A percentile compares a stretch with the other conserved stretches of the same genome.
phyloP scores from a whole-genome alignment of 2,329 filamentous ascomycete genomes.

The Triangularia setosa region DNA sequence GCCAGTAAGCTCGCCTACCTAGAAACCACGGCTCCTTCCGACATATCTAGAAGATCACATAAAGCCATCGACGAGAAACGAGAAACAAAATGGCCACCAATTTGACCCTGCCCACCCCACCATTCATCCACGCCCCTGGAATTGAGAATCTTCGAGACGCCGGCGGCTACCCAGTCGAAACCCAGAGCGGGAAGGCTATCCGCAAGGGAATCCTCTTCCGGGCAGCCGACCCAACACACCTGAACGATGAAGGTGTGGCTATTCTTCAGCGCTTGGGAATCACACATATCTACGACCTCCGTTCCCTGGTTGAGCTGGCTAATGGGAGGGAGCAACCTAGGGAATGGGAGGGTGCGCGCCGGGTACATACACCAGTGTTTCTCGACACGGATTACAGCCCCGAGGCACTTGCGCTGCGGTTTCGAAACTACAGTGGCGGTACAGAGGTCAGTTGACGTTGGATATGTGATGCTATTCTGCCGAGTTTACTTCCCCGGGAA shows the following conservation, averaged over 20 bases:
- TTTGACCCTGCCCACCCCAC: conserved; percentile 34
- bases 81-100: not conserved
- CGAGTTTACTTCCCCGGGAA: not conserved
- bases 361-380: conserved; percentile 64
- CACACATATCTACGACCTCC: conserved; percentile 63
- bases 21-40: not conserved
- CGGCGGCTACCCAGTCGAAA: conserved; percentile 52
- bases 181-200: conserved; percentile 37
- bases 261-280: conserved; percentile 56
- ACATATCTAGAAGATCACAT: not conserved
- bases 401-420: conserved; percentile 58
- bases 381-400: conserved; percentile 56
- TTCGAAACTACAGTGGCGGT: conserved; percentile 54
- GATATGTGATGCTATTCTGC: not conserved
- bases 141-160: conserved; percentile 67
- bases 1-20: not conserved
- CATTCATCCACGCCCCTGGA: conserved; percentile 51
- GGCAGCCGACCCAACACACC: conserved; percentile 60
- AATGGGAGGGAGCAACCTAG: conserved; percentile 35
- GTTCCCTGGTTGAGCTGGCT: conserved; percentile 57
- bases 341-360: conserved; percentile 48
- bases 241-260: conserved; percentile 50
- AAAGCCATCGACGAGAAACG: not conserved
- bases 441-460: conserved; percentile 34
- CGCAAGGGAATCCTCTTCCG: conserved; percentile 59